Evolutionary conservation across 352 stramenopile genomes (phyloP), one percentile per base, ranked within the genome.

Genomic region (Globisporangium splendens): DNA sequence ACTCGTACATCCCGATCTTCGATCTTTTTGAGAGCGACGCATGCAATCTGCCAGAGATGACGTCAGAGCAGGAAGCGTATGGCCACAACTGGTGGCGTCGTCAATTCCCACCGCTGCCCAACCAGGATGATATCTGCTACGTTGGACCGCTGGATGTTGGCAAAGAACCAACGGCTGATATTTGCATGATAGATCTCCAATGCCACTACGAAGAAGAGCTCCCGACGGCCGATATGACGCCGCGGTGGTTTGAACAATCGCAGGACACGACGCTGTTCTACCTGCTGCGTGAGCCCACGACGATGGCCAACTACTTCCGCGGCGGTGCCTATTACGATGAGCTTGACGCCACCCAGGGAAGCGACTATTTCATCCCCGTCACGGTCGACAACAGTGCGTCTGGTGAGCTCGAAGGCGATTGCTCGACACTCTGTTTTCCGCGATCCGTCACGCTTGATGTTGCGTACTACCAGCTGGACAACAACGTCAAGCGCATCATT

Each of bases 181-280:
- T 91, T 42, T 99, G 96, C 68, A 87, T 90, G 63, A 69, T 80
- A 7, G 77, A 87, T 43, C 56, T 98, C 1, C 68, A 95, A 56
- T 99, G 96, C 63, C 60, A 80, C 46, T 99, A 93, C 59, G 96
- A 99, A 79, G 96, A 99, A 69, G 70, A 97, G 54, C 56, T 98
- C 11, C 52, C 75, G 2, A 87, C 64, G 6, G 72, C 82, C 12
- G 95, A 98, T 61, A 84, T 98, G 7, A 96, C 87, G 15, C 91
- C 95, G 33, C 82, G 96, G 3, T 99, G 96, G 96, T 99, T 99
- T 62, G 96, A 99, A 58, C 93, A 96, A 21, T 68, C 83, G 1
- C 61, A 79, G 42, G 95, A 82, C 53, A 95, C 89, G 14, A 70
- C 64, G 8, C 75, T 99, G 20, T 98, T 98, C 73, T 89, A 95